Percentiles rank a stretch among this genome's conserved stretches.
phyloP scores from a whole-genome alignment of 2,329 filamentous ascomycete species.

The Tolypocladium pustulatum region DNA sequence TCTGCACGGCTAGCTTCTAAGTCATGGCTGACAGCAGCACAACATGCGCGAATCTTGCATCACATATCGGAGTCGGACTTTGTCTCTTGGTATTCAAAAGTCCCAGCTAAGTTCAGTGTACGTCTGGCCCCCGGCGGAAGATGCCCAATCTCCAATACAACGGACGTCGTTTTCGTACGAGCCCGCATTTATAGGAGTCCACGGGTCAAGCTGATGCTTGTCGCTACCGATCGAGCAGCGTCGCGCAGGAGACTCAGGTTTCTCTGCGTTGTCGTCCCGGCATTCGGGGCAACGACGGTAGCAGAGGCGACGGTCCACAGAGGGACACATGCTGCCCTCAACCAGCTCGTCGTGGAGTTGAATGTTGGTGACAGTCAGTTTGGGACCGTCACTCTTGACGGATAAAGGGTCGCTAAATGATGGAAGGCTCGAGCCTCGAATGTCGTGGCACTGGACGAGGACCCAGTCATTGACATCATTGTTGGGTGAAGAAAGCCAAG shows the following conservation, averaged over 20 bases:
- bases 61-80: no score
- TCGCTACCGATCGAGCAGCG: background rate
- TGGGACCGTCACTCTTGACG: background rate
- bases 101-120: background rate
- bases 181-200: background rate
- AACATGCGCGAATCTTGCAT: no score
- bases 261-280: background rate
- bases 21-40: background rate
- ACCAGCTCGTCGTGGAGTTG: background rate
- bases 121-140: background rate
- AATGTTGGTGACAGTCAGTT: constrained; percentile 1
- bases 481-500: background rate
- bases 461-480: background rate
- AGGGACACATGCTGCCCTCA: background rate
- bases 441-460: background rate
- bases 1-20: background rate
- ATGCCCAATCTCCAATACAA: background rate
- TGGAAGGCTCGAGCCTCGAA: background rate
- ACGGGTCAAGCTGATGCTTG: background rate
- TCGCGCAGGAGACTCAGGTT: background rate
- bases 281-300: background rate
- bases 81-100: background rate
- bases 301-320: background rate
- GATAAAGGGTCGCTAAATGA: background rate
- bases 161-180: background rate